Evolutionary conservation across 2,329 filamentous ascomycete species (phyloP).

Genomic region (Claviceps digitariae): DNA sequence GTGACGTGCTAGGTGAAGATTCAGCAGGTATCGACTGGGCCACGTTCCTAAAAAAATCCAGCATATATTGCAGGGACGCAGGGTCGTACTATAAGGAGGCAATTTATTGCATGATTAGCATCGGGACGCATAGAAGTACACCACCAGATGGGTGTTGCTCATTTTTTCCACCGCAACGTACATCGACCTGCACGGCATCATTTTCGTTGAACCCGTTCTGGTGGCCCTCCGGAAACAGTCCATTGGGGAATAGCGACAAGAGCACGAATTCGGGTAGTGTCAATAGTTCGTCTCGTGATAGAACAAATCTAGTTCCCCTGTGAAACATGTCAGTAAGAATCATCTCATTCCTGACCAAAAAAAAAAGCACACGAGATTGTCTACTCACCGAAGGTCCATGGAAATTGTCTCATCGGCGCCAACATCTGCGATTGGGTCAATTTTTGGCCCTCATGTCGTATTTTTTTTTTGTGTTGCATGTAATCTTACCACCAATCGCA

Average conservation of each 20-base stretch:
- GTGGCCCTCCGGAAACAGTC: conserved; percentile 92
- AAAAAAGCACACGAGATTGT: background rate
- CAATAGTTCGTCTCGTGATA: conserved; percentile 87
- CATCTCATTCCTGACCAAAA: background rate
- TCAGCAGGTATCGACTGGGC: conserved; percentile 87
- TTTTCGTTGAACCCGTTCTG: conserved; percentile 86
- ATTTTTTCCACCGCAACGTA: conserved; percentile 36
- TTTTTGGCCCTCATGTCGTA: background rate
- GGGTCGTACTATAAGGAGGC: conserved; percentile 77
- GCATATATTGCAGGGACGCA: conserved; percentile 93
- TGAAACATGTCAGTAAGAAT: conserved; percentile 19
- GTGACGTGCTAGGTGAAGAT: conserved; percentile 50
- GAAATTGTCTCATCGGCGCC: conserved; percentile 88
- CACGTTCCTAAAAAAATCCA: conserved; percentile 93
- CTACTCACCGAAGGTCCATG: conserved; percentile 73
- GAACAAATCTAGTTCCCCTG: conserved; percentile 84
- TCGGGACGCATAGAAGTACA: background rate
- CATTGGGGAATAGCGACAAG: conserved; percentile 94
- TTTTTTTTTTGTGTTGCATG: no score
- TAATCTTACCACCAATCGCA: conserved; percentile 61
- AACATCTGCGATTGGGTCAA: conserved; percentile 40
- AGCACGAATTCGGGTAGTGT: conserved; percentile 96
- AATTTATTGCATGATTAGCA: background rate
- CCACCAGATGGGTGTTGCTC: no score
- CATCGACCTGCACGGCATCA: conserved; percentile 93